Percentiles rank a stretch among this genome's conserved stretches.
These are phyloP conservation scores for Diaporthe destruens DNA, from an alignment of 2,329 filamentous ascomycete species.

Conservation along the genomic window DNA sequence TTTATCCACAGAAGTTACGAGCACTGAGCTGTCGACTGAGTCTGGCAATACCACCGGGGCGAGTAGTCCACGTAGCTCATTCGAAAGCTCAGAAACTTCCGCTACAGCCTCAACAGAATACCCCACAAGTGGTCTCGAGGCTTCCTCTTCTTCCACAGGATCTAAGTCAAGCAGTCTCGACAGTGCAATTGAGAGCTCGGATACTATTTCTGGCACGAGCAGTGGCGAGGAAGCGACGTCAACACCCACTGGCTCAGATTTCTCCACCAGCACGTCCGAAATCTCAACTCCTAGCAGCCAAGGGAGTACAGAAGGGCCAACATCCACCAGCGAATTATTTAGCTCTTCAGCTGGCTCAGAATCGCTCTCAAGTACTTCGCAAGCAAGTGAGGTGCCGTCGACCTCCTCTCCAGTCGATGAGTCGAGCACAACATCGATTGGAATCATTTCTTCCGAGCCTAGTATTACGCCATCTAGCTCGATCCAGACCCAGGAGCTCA, in stretches of 20 bases:
- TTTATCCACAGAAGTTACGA: background rate
- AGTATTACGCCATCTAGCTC: background rate
- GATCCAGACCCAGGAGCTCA: background rate
- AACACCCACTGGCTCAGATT: background rate
- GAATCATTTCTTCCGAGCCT: background rate
- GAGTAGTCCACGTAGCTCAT: background rate
- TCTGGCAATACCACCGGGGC: background rate
- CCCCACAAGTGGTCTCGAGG: background rate
- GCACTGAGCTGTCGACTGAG: background rate
- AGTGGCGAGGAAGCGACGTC: background rate
- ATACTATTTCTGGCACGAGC: background rate
- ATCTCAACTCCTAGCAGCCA: background rate
- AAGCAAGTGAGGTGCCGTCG: background rate
- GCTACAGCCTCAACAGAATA: background rate
- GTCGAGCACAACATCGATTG: background rate
- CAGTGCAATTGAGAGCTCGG: background rate
- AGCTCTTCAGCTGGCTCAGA: background rate
- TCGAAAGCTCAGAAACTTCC: background rate
- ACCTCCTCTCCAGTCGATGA: background rate
- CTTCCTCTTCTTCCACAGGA: background rate
- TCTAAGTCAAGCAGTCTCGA: background rate
- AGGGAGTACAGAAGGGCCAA: background rate
- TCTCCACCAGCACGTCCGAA: constrained; percentile 2
- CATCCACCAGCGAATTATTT: background rate
- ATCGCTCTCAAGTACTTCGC: background rate